Conservation (phyloP, 2,329 filamentous ascomycete species). For the Mollisiaceae sp. region DNA sequence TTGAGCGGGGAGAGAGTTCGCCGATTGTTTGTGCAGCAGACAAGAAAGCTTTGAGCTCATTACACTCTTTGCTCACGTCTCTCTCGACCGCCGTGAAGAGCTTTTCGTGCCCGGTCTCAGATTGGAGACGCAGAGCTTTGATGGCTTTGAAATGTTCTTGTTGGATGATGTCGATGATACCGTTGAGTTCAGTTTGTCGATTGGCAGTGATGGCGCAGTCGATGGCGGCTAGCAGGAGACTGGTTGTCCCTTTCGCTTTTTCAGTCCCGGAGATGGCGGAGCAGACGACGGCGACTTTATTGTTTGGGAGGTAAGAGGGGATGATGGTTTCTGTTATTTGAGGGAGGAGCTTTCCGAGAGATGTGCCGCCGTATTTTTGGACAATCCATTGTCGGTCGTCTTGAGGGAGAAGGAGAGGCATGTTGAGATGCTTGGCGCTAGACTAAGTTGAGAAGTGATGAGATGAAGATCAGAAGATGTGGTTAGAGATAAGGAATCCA, state of each 20-base stretch:
- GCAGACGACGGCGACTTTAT: slow-evolving; percentile 60
- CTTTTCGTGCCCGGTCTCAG: background rate
- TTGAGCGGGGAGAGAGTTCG: slow-evolving; percentile 55
- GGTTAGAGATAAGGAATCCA: background rate
- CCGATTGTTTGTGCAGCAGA: slow-evolving; percentile 58
- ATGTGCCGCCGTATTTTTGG: slow-evolving; percentile 66
- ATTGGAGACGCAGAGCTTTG: slow-evolving; percentile 47
- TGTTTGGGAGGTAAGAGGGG: slow-evolving; percentile 44
- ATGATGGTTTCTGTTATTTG: slow-evolving; percentile 49
- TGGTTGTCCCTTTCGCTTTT: slow-evolving; percentile 61
- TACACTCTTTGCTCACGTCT: slow-evolving; percentile 50
- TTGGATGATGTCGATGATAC: slow-evolving; percentile 55
- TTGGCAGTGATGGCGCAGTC: slow-evolving; percentile 26
- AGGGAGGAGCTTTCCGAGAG: slow-evolving; percentile 60
- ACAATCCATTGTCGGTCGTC: slow-evolving; percentile 53
- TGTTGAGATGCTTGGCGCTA: background rate
- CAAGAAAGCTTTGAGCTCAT: slow-evolving; percentile 53
- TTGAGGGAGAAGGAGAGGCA: background rate
- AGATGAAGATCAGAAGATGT: background rate
- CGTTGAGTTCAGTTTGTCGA: slow-evolving; percentile 46
- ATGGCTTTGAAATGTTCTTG: slow-evolving; percentile 55
- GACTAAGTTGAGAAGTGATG: background rate
- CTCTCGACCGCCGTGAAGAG: slow-evolving; percentile 15
- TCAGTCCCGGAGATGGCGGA: slow-evolving; percentile 59
- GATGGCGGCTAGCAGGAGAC: slow-evolving; percentile 46